A percentile compares a stretch with the other conserved stretches of the same genome.
These are phyloP conservation scores for Verticillium zaregamsianum DNA, from an alignment of 2,329 filamentous ascomycete genomes.

Conservation along the genomic window DNA sequence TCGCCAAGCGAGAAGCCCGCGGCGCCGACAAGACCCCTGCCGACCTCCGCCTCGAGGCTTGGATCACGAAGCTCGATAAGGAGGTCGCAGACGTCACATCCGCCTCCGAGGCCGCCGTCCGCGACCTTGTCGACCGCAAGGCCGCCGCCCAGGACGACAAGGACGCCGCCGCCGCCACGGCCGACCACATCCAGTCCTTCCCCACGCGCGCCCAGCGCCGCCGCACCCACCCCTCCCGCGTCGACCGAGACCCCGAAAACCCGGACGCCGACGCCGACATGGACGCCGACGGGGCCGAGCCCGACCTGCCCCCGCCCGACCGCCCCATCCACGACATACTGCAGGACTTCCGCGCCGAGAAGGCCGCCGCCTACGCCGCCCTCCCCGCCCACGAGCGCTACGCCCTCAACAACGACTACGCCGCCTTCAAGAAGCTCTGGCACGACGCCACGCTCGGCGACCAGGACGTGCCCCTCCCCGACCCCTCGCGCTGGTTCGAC, in stretches of 20 bases:
- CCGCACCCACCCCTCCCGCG: slow-evolving; percentile 16
- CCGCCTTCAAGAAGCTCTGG: slow-evolving; percentile 54
- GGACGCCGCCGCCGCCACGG: slow-evolving; percentile 30
- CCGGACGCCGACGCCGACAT: slow-evolving; percentile 14
- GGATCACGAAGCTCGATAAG: slow-evolving; percentile 32
- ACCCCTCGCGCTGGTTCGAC: slow-evolving; percentile 52
- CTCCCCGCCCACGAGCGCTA: slow-evolving; percentile 44
- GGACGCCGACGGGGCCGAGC: slow-evolving; percentile 17
- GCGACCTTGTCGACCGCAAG: slow-evolving; percentile 44
- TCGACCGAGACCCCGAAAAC: slow-evolving; percentile 8
- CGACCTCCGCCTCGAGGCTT: slow-evolving; percentile 32
- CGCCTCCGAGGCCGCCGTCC: slow-evolving; percentile 40
- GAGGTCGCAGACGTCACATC: slow-evolving; percentile 38
- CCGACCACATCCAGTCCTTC: slow-evolving; percentile 8
- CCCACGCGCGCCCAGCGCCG: slow-evolving; percentile 3
- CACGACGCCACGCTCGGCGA: slow-evolving; percentile 48
- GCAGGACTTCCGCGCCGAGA: slow-evolving; percentile 28
- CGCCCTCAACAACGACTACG: slow-evolving; percentile 54
- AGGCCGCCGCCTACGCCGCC: slow-evolving; percentile 36
- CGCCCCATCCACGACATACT: slow-evolving; percentile 29
- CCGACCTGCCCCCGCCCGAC: slow-evolving; percentile 8
- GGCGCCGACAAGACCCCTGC: slow-evolving; percentile 28
- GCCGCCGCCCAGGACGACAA: slow-evolving; percentile 46
- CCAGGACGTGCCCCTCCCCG: slow-evolving; percentile 46
- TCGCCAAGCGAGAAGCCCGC: slow-evolving; percentile 30